Evolutionary conservation across 2,329 filamentous ascomycete genomes (phyloP).

Genomic region (Ambrosiella xylebori): DNA sequence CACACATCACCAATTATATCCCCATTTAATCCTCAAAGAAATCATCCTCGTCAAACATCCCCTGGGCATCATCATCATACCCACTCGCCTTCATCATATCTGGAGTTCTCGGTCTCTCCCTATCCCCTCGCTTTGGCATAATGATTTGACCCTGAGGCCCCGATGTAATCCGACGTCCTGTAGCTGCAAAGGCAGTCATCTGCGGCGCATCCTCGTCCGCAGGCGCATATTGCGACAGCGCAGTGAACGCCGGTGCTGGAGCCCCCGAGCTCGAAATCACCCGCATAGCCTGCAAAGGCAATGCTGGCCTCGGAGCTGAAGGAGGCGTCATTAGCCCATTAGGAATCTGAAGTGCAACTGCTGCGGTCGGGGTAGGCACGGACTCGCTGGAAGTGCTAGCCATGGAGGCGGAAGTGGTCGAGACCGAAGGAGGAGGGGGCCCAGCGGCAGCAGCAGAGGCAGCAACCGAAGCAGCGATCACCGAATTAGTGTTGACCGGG

Average conservation of each 20-base stretch:
- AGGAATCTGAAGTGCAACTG: conserved; percentile 33
- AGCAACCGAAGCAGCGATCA: not conserved
- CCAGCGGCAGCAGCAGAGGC: not conserved
- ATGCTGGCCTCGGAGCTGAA: conserved; percentile 45
- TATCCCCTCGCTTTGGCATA: conserved; percentile 14
- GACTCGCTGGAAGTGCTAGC: conserved; percentile 19
- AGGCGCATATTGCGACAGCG: conserved; percentile 15
- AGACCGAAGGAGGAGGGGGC: not conserved
- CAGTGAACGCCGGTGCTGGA: conserved; percentile 32
- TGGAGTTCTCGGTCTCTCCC: conserved; percentile 34
- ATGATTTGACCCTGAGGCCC: conserved; percentile 16
- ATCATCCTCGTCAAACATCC: conserved; percentile 41
- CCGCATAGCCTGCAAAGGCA: not conserved
- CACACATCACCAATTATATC: not conserved
- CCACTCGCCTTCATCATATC: conserved; percentile 41
- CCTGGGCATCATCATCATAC: conserved; percentile 46
- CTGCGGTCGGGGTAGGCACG: not conserved
- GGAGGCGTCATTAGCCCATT: conserved; percentile 77
- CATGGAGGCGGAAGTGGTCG: not conserved
- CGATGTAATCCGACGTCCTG: conserved; percentile 37
- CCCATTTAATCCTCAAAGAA: conserved; percentile 34
- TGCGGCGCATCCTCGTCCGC: conserved; percentile 22
- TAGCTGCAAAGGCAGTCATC: conserved; percentile 43
- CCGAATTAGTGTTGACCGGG: not conserved
- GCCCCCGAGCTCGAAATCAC: not conserved